Percentiles rank a stretch among this genome's conserved stretches.
Conservation (phyloP, 345 rosid genomes). For the Odontarrhena argentea region DNA sequence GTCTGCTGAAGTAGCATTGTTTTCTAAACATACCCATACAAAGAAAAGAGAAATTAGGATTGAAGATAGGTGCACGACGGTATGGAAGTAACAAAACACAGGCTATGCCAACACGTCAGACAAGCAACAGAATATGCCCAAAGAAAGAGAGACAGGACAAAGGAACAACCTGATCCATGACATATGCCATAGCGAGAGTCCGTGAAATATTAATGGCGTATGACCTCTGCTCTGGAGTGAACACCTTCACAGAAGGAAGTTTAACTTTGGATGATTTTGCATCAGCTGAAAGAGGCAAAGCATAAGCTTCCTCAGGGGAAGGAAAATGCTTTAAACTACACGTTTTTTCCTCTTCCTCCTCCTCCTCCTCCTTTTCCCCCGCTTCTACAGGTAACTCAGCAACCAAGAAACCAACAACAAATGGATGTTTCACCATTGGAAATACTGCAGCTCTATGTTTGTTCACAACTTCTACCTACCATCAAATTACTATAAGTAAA, state of each 20-base stretch:
- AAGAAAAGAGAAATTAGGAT: constrained; percentile 6
- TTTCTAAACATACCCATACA: constrained; percentile 49
- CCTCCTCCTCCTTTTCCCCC: constrained; percentile 22
- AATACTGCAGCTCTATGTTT: constrained; percentile 76
- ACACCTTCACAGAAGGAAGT: constrained; percentile 45
- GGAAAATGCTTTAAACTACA: constrained; percentile 38
- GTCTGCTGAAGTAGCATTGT: constrained; percentile 82
- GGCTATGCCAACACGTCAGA: not conserved
- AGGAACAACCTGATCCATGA: constrained; percentile 84
- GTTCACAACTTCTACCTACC: constrained; percentile 63
- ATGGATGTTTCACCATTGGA: constrained; percentile 93
- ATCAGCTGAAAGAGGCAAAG: constrained; percentile 44
- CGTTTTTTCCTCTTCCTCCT: constrained; percentile 27
- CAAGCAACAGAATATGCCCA: not conserved
- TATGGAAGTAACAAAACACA: constrained; percentile 13
- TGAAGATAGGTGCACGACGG: not conserved
- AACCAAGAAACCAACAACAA: constrained; percentile 90
- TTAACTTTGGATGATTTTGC: constrained; percentile 43
- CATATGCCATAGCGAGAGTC: constrained; percentile 87
- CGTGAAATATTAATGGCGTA: constrained; percentile 73
- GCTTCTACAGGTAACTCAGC: constrained; percentile 68
- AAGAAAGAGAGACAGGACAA: constrained; percentile 4
- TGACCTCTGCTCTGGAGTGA: constrained; percentile 64
- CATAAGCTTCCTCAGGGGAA: constrained; percentile 61
- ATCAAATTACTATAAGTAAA: constrained; percentile 12